These are phyloP conservation scores for Cutaneotrichosporon sp. DNA, from an alignment of 1,284 basidiomycete genomes.

Conservation along the genomic window DNA sequence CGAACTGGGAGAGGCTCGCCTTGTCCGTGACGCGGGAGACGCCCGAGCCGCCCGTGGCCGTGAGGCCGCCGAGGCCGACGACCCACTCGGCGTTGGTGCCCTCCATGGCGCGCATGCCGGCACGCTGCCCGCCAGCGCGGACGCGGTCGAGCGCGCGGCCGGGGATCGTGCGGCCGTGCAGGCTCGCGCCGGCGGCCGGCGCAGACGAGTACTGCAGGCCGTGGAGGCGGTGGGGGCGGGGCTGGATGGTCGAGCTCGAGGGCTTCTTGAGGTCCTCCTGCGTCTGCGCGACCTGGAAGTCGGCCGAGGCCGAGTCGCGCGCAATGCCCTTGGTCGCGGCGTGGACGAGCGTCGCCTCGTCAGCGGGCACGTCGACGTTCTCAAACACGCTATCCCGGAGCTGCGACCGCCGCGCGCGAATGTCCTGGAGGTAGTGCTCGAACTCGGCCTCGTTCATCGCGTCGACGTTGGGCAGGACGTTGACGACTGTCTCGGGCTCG, in stretches of 20 bases:
- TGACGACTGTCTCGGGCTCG: neutral
- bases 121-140: conserved; percentile 25
- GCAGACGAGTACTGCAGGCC: conserved; percentile 45
- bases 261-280: conserved; percentile 17
- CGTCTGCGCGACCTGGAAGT: conserved; percentile 34
- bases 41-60: conserved; percentile 26
- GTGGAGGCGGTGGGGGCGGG: conserved; percentile 36
- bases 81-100: conserved; percentile 38
- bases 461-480: conserved; percentile 46
- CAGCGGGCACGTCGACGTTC: neutral
- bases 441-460: conserved; percentile 46
- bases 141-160: conserved; percentile 26
- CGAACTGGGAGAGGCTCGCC: conserved; percentile 24
- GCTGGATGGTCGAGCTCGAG: conserved; percentile 25
- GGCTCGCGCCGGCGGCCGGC: conserved; percentile 14
- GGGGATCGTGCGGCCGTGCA: conserved; percentile 19
- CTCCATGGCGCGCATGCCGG: conserved; percentile 27
- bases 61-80: conserved; percentile 48
- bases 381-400: conserved; percentile 17
- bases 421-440: conserved; percentile 37
- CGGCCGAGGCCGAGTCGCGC: conserved; percentile 19
- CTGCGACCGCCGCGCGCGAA: conserved; percentile 31
- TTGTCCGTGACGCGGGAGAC: conserved; percentile 19
- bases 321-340: conserved; percentile 7
- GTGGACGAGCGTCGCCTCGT: conserved; percentile 21